Base-by-base conservation (phyloP, 768 basidiomycete species). In the Mrakia hoshinonis region DNA sequence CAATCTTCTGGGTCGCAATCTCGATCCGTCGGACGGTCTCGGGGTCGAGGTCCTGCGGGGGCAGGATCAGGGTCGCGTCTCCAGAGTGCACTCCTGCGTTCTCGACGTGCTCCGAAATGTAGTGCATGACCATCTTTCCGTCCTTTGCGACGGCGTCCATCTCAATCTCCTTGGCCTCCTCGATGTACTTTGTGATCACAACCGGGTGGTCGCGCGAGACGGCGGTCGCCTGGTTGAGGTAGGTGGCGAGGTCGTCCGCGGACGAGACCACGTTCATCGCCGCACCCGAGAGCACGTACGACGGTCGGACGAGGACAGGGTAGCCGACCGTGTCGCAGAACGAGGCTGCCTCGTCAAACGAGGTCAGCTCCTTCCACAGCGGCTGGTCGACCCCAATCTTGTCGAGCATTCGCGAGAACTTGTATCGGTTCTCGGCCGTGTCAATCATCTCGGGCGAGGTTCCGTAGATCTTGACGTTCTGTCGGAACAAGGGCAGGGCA, bases 391-490 rank as follows among this genome's bases (percentile, higher is more conserved):
- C 95, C n/a, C 89, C 93, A 70, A 98, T 96, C 78, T 92, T 92
- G 78, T 99, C 96, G 73, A 98, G 81, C 79, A 98, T 85, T 68
- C 96, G 92, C 65, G 95, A 98, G 83, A 99, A 99, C 83, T 99
- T 99, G 89, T 90, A 98, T 73, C 95, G 84, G 79, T 99, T 98
- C 84, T 99, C 95, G 7, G 96, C 95, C 6, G 93, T 97, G 77
- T 99, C 95, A 77, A 99, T 98, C 92, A 96, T 96, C 82, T 98
- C 95, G 1, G 95, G 95, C 3, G 94, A 97, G 1, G 95, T 99
- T 43, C 95, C 95, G 79, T 95, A 94, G 73, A 99, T 95, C 82
- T 93, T 92, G 81, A 96, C 94, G 77, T 95, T 97, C 82, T 97
- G 90, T 74, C 95, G 92, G 82, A 88, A 87, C n/a, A 99, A 82